These are phyloP conservation scores for Elsinoe perseae DNA, from an alignment of 2,329 filamentous ascomycete species.

Conservation along the genomic window DNA sequence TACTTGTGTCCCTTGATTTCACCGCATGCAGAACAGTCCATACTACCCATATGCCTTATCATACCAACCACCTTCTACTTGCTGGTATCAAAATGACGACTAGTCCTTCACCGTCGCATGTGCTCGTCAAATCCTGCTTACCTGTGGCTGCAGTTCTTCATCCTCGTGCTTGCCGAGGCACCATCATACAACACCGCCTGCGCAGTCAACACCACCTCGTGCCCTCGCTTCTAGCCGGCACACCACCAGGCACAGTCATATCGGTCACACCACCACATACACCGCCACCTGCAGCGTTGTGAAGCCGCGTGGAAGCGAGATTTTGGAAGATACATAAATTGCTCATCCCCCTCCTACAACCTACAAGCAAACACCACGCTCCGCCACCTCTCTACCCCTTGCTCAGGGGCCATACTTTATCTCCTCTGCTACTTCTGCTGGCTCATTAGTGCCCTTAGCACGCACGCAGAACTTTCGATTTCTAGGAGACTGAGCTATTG, in stretches of 20 bases:
- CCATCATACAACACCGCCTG: not conserved
- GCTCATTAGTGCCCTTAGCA: not conserved
- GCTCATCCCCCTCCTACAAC: not conserved
- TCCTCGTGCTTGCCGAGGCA: slow-evolving; percentile 8
- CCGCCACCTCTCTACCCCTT: slow-evolving; percentile 5
- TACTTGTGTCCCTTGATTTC: not conserved
- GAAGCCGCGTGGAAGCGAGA: slow-evolving; percentile 10
- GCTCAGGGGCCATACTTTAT: not conserved
- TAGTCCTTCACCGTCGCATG: not conserved
- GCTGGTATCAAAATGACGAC: not conserved
- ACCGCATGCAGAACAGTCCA: not conserved
- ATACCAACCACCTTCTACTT: not conserved
- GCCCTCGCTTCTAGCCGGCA: slow-evolving; percentile 5
- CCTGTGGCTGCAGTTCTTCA: not conserved
- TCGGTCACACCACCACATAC: slow-evolving; percentile 5
- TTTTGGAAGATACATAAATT: not conserved
- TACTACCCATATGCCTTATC: slow-evolving; percentile 2
- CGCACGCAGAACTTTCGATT: too few relatives aligned
- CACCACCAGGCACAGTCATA: not conserved
- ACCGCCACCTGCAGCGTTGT: slow-evolving; percentile 4
- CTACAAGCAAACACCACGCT: not conserved
- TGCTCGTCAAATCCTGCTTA: not conserved
- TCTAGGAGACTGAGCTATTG: not conserved
- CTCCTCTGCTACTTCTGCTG: not conserved
- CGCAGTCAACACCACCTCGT: slow-evolving; percentile 1